phyloP scores from a whole-genome alignment of 441 rosid genomes.

The Hypseocharis bilobata region DNA sequence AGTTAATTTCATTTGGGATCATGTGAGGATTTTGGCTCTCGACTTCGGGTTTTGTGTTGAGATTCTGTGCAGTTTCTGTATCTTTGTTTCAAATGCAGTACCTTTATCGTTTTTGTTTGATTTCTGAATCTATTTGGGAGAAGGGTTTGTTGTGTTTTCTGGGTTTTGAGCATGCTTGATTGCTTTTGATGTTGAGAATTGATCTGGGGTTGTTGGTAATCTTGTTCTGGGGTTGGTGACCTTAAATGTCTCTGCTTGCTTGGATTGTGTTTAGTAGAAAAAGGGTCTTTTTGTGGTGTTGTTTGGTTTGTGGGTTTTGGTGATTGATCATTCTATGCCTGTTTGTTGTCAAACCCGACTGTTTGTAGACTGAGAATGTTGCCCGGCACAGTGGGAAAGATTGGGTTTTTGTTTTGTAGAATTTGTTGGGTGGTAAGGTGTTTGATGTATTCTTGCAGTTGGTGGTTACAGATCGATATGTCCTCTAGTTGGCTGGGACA shows the following conservation, averaged over 20 bases:
- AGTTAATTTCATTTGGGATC: neutral
- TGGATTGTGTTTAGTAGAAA: neutral
- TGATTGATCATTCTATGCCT: neutral
- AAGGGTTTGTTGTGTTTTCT: neutral
- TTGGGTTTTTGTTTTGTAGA: neutral
- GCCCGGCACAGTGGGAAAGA: neutral
- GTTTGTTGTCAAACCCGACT: neutral
- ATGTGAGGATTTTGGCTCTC: neutral
- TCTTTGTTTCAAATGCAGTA: neutral
- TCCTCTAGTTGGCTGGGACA: neutral
- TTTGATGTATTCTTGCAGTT: neutral
- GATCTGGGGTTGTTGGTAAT: neutral
- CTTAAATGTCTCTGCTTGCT: neutral
- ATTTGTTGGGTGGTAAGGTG: too few species aligned
- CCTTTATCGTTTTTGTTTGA: neutral
- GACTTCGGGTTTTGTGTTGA: neutral
- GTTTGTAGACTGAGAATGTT: neutral
- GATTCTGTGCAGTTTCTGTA: neutral
- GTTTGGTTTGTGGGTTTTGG: neutral
- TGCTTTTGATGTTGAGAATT: neutral
- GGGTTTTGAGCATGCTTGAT: neutral
- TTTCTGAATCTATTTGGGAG: neutral
- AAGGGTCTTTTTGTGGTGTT: neutral
- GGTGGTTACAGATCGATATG: neutral
- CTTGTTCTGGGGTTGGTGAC: neutral